Evolutionary conservation across 768 basidiomycete genomes (phyloP).

Genomic region (Grammothele lineata): DNA sequence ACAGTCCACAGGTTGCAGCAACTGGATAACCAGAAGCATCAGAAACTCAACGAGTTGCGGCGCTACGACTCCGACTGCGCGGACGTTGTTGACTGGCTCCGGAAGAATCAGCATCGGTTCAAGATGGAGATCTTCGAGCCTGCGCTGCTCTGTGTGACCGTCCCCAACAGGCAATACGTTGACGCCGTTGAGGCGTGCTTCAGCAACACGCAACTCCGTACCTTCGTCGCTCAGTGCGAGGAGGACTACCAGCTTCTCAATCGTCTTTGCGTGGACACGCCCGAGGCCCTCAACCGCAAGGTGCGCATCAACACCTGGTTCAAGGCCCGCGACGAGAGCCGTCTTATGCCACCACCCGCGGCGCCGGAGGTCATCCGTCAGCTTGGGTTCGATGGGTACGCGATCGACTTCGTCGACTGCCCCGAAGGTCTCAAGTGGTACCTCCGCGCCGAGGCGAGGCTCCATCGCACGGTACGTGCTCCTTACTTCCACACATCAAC

Average conservation of each 20-base stretch:
- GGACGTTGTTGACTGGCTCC: constrained; percentile 70
- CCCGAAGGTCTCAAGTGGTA: constrained; percentile 73
- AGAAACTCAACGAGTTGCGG: constrained; percentile 52
- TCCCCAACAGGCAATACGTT: constrained; percentile 59
- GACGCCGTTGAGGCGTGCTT: constrained; percentile 76
- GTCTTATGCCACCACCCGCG: constrained; percentile 50
- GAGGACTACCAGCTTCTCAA: constrained; percentile 79
- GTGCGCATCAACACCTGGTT: constrained; percentile 67
- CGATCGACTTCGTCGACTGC: constrained; percentile 74
- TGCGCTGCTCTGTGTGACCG: constrained; percentile 64
- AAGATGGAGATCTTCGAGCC: constrained; percentile 86
- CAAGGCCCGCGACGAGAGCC: constrained; percentile 38
- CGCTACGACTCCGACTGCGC: constrained; percentile 56
- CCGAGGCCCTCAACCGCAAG: constrained; percentile 46
- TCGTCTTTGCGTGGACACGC: constrained; percentile 58
- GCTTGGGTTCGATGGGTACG: constrained; percentile 78
- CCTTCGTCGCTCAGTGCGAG: constrained; percentile 78
- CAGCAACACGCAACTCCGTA: constrained; percentile 59
- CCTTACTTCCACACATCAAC: too few relatives aligned
- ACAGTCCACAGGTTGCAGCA: too few relatives aligned
- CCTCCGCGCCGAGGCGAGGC: constrained; percentile 53
- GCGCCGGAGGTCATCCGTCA: constrained; percentile 44
- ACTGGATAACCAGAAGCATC: constrained; percentile 51
- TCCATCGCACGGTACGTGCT: constrained; percentile 69
- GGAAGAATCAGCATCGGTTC: constrained; percentile 61